phyloP scores from a whole-genome alignment of 192 early-diverging fungal species.

The Funneliformis mosseae region DNA sequence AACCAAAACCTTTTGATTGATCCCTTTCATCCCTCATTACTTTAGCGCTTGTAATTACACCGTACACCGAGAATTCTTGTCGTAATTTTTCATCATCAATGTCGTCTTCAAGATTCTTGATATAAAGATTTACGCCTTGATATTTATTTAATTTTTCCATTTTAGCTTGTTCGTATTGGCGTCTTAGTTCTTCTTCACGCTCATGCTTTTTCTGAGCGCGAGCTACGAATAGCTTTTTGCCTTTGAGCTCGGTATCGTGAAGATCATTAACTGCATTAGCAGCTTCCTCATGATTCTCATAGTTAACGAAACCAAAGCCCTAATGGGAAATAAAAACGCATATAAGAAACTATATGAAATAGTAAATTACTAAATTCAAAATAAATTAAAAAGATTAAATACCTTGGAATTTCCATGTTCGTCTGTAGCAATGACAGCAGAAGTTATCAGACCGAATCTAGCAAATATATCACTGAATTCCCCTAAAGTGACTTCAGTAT shows the following conservation, averaged over 20 bases:
- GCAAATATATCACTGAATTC: conserved; percentile 80
- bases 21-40: conserved; percentile 95
- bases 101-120: conserved; percentile 98
- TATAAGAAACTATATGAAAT: neutral
- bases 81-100: conserved; percentile 96
- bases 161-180: conserved; percentile 93
- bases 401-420: conserved; percentile 79
- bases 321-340: neutral
- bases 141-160: conserved; percentile 97
- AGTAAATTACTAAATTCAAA: neutral
- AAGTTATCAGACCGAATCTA: conserved; percentile 81
- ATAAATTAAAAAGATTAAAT: too few species aligned
- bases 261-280: conserved; percentile 85
- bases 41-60: conserved; percentile 95
- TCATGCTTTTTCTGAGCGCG: conserved; percentile 99
- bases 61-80: conserved; percentile 95
- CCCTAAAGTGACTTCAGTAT: conserved; percentile 75
- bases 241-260: conserved; percentile 90
- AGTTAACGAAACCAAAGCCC: conserved; percentile 99
- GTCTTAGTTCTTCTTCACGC: conserved; percentile 94
- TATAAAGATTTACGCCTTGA: conserved; percentile 98
- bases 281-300: conserved; percentile 86
- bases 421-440: conserved; percentile 73
- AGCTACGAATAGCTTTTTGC: conserved; percentile 91
- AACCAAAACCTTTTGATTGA: conserved; percentile 92